phyloP scores from a whole-genome alignment of 2,329 filamentous ascomycete genomes.

The Ophiocordyceps australis region DNA sequence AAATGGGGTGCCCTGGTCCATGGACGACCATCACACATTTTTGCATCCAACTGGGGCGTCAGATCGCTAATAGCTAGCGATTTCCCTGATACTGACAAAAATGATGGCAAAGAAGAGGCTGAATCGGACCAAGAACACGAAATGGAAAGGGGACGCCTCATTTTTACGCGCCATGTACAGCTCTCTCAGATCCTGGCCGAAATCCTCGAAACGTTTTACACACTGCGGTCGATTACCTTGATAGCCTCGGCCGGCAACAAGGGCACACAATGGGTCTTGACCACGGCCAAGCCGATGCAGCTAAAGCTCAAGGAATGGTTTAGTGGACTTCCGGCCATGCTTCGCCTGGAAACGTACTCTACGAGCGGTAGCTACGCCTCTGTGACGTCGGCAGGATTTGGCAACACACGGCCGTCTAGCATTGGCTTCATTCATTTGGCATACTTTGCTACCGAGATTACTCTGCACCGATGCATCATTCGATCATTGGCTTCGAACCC shows the following conservation, averaged over 20 bases:
- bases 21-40: constrained; percentile 65
- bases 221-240: constrained; percentile 54
- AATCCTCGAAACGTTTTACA: constrained; percentile 71
- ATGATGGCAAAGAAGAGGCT: constrained; percentile 48
- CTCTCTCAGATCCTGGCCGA: constrained; percentile 61
- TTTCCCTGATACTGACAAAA: constrained; percentile 56
- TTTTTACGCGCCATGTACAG: constrained; percentile 61
- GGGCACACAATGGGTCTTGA: constrained; percentile 54
- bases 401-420: constrained; percentile 31
- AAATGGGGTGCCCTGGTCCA: constrained; percentile 78
- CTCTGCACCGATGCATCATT: constrained; percentile 78
- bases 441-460: constrained; percentile 90
- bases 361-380: constrained; percentile 5
- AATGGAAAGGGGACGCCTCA: constrained; percentile 45
- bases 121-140: constrained; percentile 44
- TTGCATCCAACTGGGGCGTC: constrained; percentile 59
- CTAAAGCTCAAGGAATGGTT: constrained; percentile 75
- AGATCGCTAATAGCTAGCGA: constrained; percentile 44
- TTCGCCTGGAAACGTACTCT: constrained; percentile 46
- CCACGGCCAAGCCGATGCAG: constrained; percentile 65
- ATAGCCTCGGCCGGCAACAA: constrained; percentile 48
- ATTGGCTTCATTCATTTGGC: constrained; percentile 72
- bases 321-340: constrained; percentile 40
- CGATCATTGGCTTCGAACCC: constrained; percentile 43
- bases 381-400: constrained; percentile 4